Evolutionary conservation across 352 stramenopile species (phyloP), one percentile per base, ranked within the genome.

Genomic region (Phytopythium cucurbitacearum): DNA sequence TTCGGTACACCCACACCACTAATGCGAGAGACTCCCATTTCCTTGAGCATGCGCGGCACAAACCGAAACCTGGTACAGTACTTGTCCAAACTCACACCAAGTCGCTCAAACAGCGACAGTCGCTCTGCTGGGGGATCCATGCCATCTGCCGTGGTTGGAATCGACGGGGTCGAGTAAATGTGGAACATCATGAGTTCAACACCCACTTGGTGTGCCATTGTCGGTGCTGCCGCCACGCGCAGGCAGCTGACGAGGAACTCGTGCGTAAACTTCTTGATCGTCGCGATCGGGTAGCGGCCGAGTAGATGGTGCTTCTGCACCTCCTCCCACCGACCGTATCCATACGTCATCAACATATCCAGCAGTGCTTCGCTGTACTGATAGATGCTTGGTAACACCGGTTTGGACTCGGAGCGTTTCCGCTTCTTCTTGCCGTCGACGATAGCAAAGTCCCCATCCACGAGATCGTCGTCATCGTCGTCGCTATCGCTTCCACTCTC

Each of bases 311-410:
- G 48, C 1, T 59, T 65, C 36, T 69, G 61, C 42, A 96, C 89
- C 9, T 88, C 74, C 21, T 83, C 60, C 87, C 87, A 97, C 16
- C 87, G 79, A 3, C 86, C 87, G 51, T 95, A 97, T 41, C 89
- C 89, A 53, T 79, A 93, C 4, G 51, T 66, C 15, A 68, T 59
- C 5, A 97, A 54, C 44, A 79, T 16, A 5, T 91, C 75, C 9
- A 46, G 47, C 33, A 92, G 66, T 8, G 49, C 58, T 4, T 85
- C 69, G 33, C 57, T 62, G 41, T 80, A 74, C 8, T 70, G 37
- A 41, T 66, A 65, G 5, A 89, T 64, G 53, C 45, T 82, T 78
- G 15, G 3, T 33, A 12, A 7, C 0, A 4, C 8, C 36, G 15
- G 21, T 28, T 37, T 44, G 6, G 16, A 7, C 3, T n/a, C 48